Conservation (phyloP, 176 grass and related monocot genomes). For the Lolium perenne region DNA sequence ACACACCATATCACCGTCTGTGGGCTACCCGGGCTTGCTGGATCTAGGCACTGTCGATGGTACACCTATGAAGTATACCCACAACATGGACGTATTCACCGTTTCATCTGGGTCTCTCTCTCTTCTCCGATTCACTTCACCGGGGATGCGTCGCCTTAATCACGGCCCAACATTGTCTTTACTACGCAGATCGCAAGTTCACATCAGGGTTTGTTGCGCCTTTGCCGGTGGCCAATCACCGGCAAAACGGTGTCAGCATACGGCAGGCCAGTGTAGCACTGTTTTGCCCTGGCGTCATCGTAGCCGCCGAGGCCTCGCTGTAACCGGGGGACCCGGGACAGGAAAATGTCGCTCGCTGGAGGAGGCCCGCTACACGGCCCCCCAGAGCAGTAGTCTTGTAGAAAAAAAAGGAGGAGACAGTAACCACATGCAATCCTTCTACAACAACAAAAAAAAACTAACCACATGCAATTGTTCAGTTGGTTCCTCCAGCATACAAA, state of each 20-base stretch:
- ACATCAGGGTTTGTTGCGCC: background rate
- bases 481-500: background rate
- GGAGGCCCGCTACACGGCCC: background rate
- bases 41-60: too few relatives aligned
- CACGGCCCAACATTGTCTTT: background rate
- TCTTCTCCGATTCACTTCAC: background rate
- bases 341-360: background rate
- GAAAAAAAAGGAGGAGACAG: background rate
- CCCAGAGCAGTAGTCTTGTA: background rate
- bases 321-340: background rate
- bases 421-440: too few relatives aligned
- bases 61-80: too few relatives aligned
- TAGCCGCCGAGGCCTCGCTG: background rate
- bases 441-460: background rate
- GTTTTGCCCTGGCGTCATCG: background rate
- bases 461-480: background rate
- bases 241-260: background rate
- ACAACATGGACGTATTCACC: background rate
- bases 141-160: background rate
- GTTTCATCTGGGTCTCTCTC: background rate
- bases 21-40: too few relatives aligned
- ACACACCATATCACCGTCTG: too few relatives aligned
- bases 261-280: background rate
- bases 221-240: background rate
- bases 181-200: background rate